Evolutionary conservation across 1,284 basidiomycete genomes (phyloP), one percentile per base, ranked within the genome.

Genomic region (Pholiota adiposa): DNA sequence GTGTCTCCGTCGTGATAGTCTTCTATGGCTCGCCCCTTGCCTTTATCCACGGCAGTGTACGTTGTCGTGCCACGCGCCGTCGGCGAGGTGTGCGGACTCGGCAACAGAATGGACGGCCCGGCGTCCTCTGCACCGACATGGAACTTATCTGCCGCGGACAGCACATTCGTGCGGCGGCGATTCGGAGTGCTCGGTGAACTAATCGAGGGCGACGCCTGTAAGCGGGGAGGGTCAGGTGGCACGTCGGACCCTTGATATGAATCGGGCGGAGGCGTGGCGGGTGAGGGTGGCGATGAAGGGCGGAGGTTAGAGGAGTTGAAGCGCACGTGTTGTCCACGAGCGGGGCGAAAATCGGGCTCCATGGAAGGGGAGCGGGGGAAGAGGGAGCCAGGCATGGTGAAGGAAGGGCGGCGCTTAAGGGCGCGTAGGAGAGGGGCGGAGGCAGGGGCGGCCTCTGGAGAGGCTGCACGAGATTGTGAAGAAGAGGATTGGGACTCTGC

Each of bases 361-460:
- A 87, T 75, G 18, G 90, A 90, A 0, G 84, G 79, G 0, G 90
- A 89, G 4, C 88, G 85, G 7, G 89, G 84, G 67, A 85, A 90
- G 6, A 92, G 80, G 1, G 90, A 83, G 9, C 90, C 90, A n/a
- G 90, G 90, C 90, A 92, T 92, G 0, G 85, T 88, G 1, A 81
- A 67, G 1, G 83, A 83, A 2, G 75, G 73, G n/a, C 76, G 73
- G 48, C 79, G 79, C 44, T 73, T 75, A 3, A 77, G 74, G 64
- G 69, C 65, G 41, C 74, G 68, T 2, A 31, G n/a, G 31, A 46
- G 53, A 2, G 53, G 43, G n/a, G 46, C 40, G 27, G 53, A 21
- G 27, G 53, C 41, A 33, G 49, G 72, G 1, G 75, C 72, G 1
- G 72, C 67, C 41, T n/a, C n/a, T n/a, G n/a, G n/a, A n/a, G n/a